Base-by-base conservation (phyloP, 2,329 filamentous ascomycete genomes). In the Arthroderma sp. region DNA sequence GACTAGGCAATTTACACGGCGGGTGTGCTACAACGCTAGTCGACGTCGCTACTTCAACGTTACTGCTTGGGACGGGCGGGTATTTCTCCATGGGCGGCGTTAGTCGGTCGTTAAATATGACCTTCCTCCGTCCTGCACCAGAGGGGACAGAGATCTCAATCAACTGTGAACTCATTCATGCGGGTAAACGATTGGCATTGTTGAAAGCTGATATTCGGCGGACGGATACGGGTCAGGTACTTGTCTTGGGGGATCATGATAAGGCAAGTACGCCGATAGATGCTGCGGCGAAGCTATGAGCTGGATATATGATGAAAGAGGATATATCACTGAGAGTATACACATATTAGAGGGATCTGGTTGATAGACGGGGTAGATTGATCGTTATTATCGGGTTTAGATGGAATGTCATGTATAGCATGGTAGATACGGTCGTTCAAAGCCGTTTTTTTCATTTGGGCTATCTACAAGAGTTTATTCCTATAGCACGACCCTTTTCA, bases 1-100 rank as follows among this genome's bases (percentile, higher is more conserved):
- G 87, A 61, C 73, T 96, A 66, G 91, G 91, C 41, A 97, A 95
- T 70, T 75, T 97, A 66, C 93, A 94, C 71, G 89, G 87, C n/a
- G 93, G 93, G 17, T 84, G 81, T 61, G 76, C 81, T 0, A 79
- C 86, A 1, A 84, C 84, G 0, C 70, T 89, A 2, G 84, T 88
- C 62, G 86, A 89, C 70, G 73, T 80, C 58, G 77, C 81, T 63
- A 87, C 86, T 0, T 81, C 81, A 2, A 67, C 81, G 17, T 74
- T 81, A 2, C 69, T 88, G 11, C 69, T 77, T 8, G 75, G 83
- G 38, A 68, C 85, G 55, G 77, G 78, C 47, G 84, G 82, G 4
- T 81, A 78, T 67, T 87, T 85, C 79, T 71, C 76, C 57, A 73
- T 71, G 39, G 75, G 83, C 23, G 85, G 85, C 38, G 84, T 88